Evolutionary conservation across 331 rosid species (phyloP).

Genomic region (Acacia pycnantha): DNA sequence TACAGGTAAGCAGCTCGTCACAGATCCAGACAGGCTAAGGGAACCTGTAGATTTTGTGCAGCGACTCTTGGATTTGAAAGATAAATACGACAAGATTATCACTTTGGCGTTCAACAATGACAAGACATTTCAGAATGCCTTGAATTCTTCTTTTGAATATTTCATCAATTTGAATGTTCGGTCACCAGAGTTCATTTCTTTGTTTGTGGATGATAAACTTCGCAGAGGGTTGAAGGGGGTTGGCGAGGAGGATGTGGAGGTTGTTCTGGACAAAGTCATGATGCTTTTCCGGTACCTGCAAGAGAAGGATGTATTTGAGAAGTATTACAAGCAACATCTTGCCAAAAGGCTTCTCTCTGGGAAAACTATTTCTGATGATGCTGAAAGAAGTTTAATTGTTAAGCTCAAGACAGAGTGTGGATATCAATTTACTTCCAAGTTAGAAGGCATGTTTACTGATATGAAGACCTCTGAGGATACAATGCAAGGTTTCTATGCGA

Average conservation of each 20-base stretch:
- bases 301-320: constrained; percentile 76
- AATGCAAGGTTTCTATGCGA: constrained; percentile 59
- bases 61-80: constrained; percentile 65
- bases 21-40: constrained; percentile 71
- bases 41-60: constrained; percentile 82
- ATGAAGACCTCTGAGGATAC: constrained; percentile 76
- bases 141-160: constrained; percentile 72
- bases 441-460: constrained; percentile 84
- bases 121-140: constrained; percentile 69
- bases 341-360: constrained; percentile 80
- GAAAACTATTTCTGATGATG: constrained; percentile 73
- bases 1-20: constrained; percentile 65
- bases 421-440: constrained; percentile 68
- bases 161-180: constrained; percentile 67
- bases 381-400: constrained; percentile 74
- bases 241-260: constrained; percentile 76
- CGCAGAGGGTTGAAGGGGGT: constrained; percentile 80
- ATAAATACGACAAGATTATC: constrained; percentile 67
- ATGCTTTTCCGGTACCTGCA: constrained; percentile 76
- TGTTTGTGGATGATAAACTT: constrained; percentile 75
- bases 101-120: constrained; percentile 58
- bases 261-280: constrained; percentile 77
- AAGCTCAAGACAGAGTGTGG: constrained; percentile 91
- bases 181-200: constrained; percentile 71
- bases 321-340: constrained; percentile 76